Conservation (phyloP, 2,329 filamentous ascomycete genomes). For the Monosporascus sp. region DNA sequence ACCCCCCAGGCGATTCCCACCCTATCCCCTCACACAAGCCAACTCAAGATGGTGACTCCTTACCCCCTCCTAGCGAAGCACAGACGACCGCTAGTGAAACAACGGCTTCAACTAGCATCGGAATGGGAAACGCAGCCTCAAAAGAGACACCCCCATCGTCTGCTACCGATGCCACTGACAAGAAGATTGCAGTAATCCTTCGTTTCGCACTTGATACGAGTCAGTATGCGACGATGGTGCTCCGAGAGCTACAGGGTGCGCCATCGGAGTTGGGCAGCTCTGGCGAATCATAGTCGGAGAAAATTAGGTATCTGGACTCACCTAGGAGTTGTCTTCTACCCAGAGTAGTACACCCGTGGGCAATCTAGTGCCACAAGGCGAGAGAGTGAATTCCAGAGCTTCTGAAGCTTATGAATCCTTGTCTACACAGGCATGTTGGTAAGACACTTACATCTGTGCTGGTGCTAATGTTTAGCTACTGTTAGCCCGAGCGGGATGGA, state of each 20-base stretch:
- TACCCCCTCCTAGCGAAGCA: neutral
- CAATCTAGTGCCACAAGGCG: neutral
- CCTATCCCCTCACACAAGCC: neutral
- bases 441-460: neutral
- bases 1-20: neutral
- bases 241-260: constrained; percentile 27
- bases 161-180: constrained; percentile 6
- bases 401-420: neutral
- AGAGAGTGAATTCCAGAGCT: neutral
- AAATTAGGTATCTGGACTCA: neutral
- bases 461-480: neutral
- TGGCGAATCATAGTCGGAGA: neutral
- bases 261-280: neutral
- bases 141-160: neutral
- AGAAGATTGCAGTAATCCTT: constrained; percentile 29
- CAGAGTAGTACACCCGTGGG: neutral
- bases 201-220: constrained; percentile 28
- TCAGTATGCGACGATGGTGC: constrained; percentile 29
- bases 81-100: neutral
- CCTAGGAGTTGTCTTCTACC: neutral
- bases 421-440: neutral
- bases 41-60: neutral
- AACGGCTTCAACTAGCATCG: neutral
- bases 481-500: too few relatives aligned
- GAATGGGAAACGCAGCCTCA: neutral